Conservation (phyloP, 2,329 filamentous ascomycete genomes). For the Penicillium sp. region DNA sequence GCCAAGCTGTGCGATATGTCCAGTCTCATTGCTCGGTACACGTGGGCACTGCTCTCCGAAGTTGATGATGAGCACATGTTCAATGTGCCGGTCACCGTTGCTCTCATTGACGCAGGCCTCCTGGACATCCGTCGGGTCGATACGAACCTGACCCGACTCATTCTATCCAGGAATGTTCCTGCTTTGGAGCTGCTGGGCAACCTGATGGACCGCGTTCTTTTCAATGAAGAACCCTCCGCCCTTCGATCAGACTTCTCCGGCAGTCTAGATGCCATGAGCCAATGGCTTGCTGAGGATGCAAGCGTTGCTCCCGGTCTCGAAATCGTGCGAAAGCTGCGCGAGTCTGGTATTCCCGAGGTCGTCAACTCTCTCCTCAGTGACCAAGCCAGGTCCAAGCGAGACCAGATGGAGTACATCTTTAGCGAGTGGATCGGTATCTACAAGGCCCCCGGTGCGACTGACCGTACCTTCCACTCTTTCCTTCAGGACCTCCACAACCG, state of each 20-base stretch:
- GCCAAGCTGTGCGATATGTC: slow-evolving; percentile 61
- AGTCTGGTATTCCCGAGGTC: slow-evolving; percentile 56
- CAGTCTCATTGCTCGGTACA: slow-evolving; percentile 54
- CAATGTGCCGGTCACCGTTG: slow-evolving; percentile 60
- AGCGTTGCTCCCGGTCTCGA: slow-evolving; percentile 63
- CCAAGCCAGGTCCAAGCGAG: slow-evolving; percentile 60
- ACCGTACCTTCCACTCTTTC: slow-evolving; percentile 71
- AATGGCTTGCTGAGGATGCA: slow-evolving; percentile 75
- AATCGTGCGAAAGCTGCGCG: slow-evolving; percentile 64
- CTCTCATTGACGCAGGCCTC: slow-evolving; percentile 58
- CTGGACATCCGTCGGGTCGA: slow-evolving; percentile 66
- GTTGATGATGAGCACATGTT: slow-evolving; percentile 60
- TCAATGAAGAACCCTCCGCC: slow-evolving; percentile 73
- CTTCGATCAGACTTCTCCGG: slow-evolving; percentile 82
- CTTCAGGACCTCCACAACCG: slow-evolving; percentile 77
- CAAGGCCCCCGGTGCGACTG: slow-evolving; percentile 71
- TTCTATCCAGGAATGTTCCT: slow-evolving; percentile 66
- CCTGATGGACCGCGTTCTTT: slow-evolving; percentile 72
- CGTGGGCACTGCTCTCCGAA: slow-evolving; percentile 48
- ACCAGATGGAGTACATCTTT: slow-evolving; percentile 92
- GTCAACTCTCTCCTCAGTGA: slow-evolving; percentile 55
- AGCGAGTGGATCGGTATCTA: slow-evolving; percentile 88
- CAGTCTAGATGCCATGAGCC: slow-evolving; percentile 75
- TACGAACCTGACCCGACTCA: slow-evolving; percentile 67
- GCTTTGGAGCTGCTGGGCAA: slow-evolving; percentile 78